Conservation (phyloP, 2,329 filamentous ascomycete genomes). For the Arthrobotrys entomopaga region DNA sequence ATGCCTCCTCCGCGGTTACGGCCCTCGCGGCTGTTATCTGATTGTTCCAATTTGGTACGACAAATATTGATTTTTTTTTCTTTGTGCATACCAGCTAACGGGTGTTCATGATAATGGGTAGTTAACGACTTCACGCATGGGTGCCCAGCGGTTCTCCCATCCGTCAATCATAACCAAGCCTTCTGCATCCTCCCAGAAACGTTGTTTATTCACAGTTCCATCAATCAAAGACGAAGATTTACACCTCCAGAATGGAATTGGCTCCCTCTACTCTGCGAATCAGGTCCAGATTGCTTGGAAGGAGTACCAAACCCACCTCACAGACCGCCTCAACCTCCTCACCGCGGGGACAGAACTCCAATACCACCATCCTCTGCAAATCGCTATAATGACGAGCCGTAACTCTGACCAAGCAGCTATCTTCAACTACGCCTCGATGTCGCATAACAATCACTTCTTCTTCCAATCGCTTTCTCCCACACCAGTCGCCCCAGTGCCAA, state of each 20-base stretch:
- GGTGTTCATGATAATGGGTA: too few relatives aligned
- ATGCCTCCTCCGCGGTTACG: constrained; percentile 52
- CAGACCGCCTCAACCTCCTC: constrained; percentile 79
- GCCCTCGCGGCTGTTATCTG: constrained; percentile 33
- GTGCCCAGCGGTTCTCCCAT: constrained; percentile 3
- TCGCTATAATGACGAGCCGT: constrained; percentile 80
- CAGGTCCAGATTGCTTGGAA: constrained; percentile 83
- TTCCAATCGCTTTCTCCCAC: constrained; percentile 68
- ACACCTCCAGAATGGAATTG: constrained; percentile 67
- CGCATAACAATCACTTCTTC: constrained; percentile 89
- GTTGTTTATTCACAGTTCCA: constrained; percentile 23
- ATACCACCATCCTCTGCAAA: constrained; percentile 71
- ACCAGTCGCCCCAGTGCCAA: constrained; percentile 68
- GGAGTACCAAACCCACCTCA: constrained; percentile 78
- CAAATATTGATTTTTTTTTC: not conserved
- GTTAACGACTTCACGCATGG: too few relatives aligned
- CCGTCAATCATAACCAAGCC: not conserved
- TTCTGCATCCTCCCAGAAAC: not conserved
- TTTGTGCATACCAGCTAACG: too few relatives aligned
- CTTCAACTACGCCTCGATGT: constrained; percentile 98
- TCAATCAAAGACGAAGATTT: not conserved
- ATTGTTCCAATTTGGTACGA: constrained; percentile 34
- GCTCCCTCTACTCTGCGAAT: constrained; percentile 74
- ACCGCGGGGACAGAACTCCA: constrained; percentile 76
- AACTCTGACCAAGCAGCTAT: constrained; percentile 78